Evolutionary conservation across 371 early-diverging fungal species (phyloP), one percentile per base, ranked within the genome.

Genomic region (Mucor ambiguus): DNA sequence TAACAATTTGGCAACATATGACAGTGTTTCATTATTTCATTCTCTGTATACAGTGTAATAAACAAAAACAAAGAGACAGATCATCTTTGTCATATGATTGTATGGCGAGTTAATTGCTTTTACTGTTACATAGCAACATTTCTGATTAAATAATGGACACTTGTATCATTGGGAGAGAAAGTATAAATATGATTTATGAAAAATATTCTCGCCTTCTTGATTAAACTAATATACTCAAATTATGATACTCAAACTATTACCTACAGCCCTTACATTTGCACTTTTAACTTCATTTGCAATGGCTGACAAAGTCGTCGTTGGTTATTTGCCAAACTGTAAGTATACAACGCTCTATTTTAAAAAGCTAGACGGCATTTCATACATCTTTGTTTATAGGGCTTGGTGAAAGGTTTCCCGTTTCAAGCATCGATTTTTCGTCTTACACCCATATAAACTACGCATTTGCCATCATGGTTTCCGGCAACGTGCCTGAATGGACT

Each of bases 391-490:
- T 7, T 55, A 22, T 32, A 72, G 77, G 78, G 78, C 67, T 77
- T 3, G 70, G 68, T 55, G 78, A 70, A 9, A 56, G 68, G 12
- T 75, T 54, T 62, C 70, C 73, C 32, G 72, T 69, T 3, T 56
- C 56, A 18, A 56, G 18, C 3, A 56, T 56, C 10, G 32, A 29
- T n/a, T 32, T 56, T 10, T n/a, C 72, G 1, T 77, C 79, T 54
- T 80, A 84, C 38, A 86, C 89, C 14, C 87, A 87, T 56, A 84
- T 89, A 55, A 77, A 89, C 69, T 89, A 89, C 66, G 81, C 81
- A 3, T 81, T 81, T 71, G 76, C 81, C 32, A 66, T 76, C 16
- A 63, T 76, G 64, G 55, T 61, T 9, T 57, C 69, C 16, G 73
- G 73, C 14, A 60, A 44, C 41, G 65, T 69, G 8, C 81, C 81